phyloP scores from a whole-genome alignment of 805 yeast species.

The Lipomyces chichibuensis region DNA sequence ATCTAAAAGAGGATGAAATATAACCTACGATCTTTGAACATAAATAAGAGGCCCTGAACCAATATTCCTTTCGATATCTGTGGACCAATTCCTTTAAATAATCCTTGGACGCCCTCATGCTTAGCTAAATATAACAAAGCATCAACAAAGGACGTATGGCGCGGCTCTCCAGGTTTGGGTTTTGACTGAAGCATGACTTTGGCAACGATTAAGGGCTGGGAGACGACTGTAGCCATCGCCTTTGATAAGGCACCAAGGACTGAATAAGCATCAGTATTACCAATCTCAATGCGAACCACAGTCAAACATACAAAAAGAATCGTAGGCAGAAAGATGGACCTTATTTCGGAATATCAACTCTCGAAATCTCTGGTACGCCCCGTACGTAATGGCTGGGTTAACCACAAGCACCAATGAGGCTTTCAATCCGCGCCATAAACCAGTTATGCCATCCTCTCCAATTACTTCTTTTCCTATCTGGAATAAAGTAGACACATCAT shows the following conservation, averaged over 20 bases:
- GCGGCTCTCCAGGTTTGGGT: constrained; percentile 46
- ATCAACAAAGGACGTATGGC: constrained; percentile 56
- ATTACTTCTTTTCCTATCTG: constrained; percentile 56
- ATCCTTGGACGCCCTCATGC: constrained; percentile 64
- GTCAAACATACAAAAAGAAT: constrained; percentile 29
- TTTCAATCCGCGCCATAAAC: constrained; percentile 83
- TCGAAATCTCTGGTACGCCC: constrained; percentile 71
- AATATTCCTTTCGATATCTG: constrained; percentile 79
- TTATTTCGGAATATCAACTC: constrained; percentile 32
- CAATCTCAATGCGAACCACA: neutral
- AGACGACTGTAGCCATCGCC: constrained; percentile 73
- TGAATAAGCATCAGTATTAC: constrained; percentile 42
- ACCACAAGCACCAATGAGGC: constrained; percentile 76
- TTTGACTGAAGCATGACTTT: constrained; percentile 75
- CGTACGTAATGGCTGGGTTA: constrained; percentile 86
- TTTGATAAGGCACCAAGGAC: constrained; percentile 84
- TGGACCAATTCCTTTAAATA: constrained; percentile 81
- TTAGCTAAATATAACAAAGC: constrained; percentile 63
- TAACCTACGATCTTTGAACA: constrained; percentile 65
- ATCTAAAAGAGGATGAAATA: neutral
- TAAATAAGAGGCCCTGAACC: constrained; percentile 81
- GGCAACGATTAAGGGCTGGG: constrained; percentile 84
- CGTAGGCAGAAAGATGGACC: constrained; percentile 22
- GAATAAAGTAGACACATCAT: constrained; percentile 41
- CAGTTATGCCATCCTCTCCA: constrained; percentile 65